A percentile compares a stretch with the other conserved stretches of the same genome.
These are phyloP conservation scores for Agrocybe pediades DNA, from an alignment of 768 basidiomycete genomes.

Conservation along the genomic window DNA sequence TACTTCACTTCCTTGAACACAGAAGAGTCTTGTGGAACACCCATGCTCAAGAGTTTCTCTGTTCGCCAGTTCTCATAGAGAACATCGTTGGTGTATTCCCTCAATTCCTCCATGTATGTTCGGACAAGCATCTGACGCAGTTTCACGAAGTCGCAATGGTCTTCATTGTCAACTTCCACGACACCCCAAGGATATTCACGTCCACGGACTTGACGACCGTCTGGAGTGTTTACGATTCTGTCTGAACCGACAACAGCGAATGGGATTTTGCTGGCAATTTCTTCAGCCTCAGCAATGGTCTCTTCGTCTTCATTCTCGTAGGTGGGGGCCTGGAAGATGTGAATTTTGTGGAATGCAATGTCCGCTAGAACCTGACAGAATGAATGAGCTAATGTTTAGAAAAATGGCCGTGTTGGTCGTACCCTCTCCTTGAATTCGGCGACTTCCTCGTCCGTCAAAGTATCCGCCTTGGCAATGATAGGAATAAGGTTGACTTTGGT, in stretches of 20 bases:
- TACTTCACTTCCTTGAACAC: constrained; percentile 99
- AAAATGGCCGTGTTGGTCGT: constrained; percentile 22
- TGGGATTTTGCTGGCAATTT: constrained; percentile 97
- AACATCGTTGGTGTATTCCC: constrained; percentile 94
- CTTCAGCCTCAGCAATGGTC: constrained; percentile 95
- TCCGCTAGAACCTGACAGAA: constrained; percentile 78
- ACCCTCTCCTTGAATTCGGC: constrained; percentile 91
- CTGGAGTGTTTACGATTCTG: constrained; percentile 74
- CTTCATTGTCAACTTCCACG: constrained; percentile 99
- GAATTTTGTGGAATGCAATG: constrained; percentile 93
- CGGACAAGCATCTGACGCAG: constrained; percentile 99
- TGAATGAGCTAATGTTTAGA: constrained; percentile 4
- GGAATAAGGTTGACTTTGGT: constrained; percentile 98
- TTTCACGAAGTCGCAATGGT: constrained; percentile 99
- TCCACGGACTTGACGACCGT: constrained; percentile 92
- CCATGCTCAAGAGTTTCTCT: constrained; percentile 96
- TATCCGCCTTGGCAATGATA: constrained; percentile 97
- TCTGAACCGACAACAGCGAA: constrained; percentile 98
- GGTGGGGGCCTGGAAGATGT: constrained; percentile 96
- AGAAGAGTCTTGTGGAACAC: constrained; percentile 94
- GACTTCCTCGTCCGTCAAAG: constrained; percentile 96
- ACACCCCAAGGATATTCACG: constrained; percentile 98
- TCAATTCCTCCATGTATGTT: constrained; percentile 98
- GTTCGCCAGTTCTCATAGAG: constrained; percentile 99
- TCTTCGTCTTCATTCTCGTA: constrained; percentile 99